Evolutionary conservation across 208 protist species (phyloP).

Genomic region (Leishmania gerbilli): DNA sequence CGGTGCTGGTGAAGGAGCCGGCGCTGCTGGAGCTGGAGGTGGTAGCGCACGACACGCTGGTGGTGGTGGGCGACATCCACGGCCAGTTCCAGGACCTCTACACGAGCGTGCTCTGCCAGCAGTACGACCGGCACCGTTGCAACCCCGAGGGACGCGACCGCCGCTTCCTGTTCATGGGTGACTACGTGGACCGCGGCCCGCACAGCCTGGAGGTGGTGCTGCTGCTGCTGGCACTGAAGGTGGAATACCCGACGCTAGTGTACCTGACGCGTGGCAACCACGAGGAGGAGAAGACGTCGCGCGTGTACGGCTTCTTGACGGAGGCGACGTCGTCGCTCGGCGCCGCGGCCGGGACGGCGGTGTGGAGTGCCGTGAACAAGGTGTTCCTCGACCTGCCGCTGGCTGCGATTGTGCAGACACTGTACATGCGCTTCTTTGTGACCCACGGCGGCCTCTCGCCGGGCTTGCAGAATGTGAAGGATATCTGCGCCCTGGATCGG

Average conservation of each 20-base stretch:
- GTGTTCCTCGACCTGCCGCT: slow-evolving; percentile 81
- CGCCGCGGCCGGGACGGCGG: slow-evolving; percentile 36
- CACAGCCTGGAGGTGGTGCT: slow-evolving; percentile 55
- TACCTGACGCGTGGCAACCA: slow-evolving; percentile 90
- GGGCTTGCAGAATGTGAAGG: slow-evolving; percentile 42
- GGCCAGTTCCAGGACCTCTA: slow-evolving; percentile 80
- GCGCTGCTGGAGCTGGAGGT: slow-evolving; percentile 45
- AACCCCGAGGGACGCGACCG: slow-evolving; percentile 26
- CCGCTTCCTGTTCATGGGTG: slow-evolving; percentile 97
- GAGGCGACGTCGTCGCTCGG: slow-evolving; percentile 51
- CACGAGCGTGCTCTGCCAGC: slow-evolving; percentile 56
- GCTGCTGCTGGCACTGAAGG: slow-evolving; percentile 87
- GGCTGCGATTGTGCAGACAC: slow-evolving; percentile 70
- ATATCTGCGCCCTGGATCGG: slow-evolving; percentile 40
- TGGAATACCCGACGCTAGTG: slow-evolving; percentile 74
- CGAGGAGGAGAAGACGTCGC: slow-evolving; percentile 77
- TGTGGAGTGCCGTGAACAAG: slow-evolving; percentile 76
- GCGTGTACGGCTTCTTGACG: slow-evolving; percentile 70
- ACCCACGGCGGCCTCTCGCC: slow-evolving; percentile 97
- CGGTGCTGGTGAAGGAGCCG: slow-evolving; percentile 41
- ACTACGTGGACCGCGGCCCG: slow-evolving; percentile 97
- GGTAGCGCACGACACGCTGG: slow-evolving; percentile 40
- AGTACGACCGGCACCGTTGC: slow-evolving; percentile 52
- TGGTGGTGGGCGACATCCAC: slow-evolving; percentile 86
- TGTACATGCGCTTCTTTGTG: slow-evolving; percentile 95